Evolutionary conservation across 371 early-diverging fungal genomes (phyloP).

Genomic region (Lichtheimia hyalospora): DNA sequence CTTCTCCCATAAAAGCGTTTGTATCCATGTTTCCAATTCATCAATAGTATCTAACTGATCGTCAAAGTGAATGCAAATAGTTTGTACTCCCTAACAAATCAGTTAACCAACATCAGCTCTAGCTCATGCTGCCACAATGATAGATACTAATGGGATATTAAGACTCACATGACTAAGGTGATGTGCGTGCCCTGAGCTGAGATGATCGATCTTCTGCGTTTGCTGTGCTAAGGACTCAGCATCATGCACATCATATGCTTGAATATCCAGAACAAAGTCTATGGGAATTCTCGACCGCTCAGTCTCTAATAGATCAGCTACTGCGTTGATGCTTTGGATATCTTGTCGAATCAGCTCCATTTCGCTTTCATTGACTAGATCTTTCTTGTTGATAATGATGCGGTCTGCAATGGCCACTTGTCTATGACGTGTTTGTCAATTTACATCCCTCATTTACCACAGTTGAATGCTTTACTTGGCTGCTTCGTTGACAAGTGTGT

Average conservation of each 20-base stretch:
- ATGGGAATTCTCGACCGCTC: conserved; percentile 70
- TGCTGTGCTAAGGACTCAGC: conserved; percentile 31
- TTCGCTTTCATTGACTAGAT: conserved; percentile 63
- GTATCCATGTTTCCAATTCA: conserved; percentile 85
- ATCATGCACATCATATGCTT: conserved; percentile 66
- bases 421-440: conserved; percentile 30
- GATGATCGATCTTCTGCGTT: conserved; percentile 33
- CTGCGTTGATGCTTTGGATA: conserved; percentile 58
- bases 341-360: conserved; percentile 52
- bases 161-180: conserved; percentile 44
- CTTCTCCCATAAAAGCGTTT: conserved; percentile 87
- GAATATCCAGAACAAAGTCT: conserved; percentile 74
- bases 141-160: neutral
- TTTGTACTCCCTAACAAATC: conserved; percentile 47
- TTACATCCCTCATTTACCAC: neutral
- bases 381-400: conserved; percentile 93
- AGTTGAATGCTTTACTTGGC: too few species aligned
- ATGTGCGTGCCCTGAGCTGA: conserved; percentile 31
- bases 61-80: conserved; percentile 47
- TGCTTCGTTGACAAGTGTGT: conserved; percentile 70
- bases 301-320: conserved; percentile 59
- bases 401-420: conserved; percentile 96
- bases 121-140: conserved; percentile 3
- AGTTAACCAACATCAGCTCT: neutral
- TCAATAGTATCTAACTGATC: conserved; percentile 35